Evolutionary conservation across 2,329 filamentous ascomycete species (phyloP).

Genomic region (Phyllosticta capitalensis): DNA sequence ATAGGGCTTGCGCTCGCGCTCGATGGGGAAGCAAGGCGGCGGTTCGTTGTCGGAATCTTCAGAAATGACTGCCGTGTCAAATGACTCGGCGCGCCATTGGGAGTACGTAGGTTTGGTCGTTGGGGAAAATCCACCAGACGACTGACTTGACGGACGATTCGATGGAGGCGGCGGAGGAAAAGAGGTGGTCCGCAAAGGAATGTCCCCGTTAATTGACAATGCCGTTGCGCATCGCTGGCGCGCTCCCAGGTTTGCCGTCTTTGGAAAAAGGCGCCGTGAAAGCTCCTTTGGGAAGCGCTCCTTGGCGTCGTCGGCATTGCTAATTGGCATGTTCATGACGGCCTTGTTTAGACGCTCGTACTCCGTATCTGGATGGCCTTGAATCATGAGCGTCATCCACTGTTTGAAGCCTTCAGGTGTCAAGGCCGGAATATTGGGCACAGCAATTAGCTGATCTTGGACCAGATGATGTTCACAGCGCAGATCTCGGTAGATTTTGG

Average conservation of each 20-base stretch:
- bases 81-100: conserved; percentile 16
- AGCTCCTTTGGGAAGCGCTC: conserved; percentile 74
- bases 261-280: conserved; percentile 62
- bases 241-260: conserved; percentile 44
- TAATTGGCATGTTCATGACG: conserved; percentile 62
- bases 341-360: conserved; percentile 59
- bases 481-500: conserved; percentile 38
- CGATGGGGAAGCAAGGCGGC: conserved; percentile 43
- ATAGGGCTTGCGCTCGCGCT: conserved; percentile 59
- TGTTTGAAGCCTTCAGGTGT: conserved; percentile 38
- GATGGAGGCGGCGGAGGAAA: conserved; percentile 22
- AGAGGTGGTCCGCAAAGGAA: conserved; percentile 26
- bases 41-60: conserved; percentile 31
- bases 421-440: conserved; percentile 34
- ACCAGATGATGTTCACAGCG: conserved; percentile 41
- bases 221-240: conserved; percentile 53
- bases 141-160: conserved; percentile 9
- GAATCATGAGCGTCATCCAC: conserved; percentile 65
- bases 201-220: conserved; percentile 41
- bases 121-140: conserved; percentile 1
- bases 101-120: conserved; percentile 20
- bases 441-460: conserved; percentile 20
- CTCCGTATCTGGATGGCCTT: conserved; percentile 68
- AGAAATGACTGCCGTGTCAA: conserved; percentile 24
- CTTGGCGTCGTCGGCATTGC: conserved; percentile 50